Evolutionary conservation across 2,329 filamentous ascomycete species (phyloP).

Genomic region (Penicillium aurantiogriseum): DNA sequence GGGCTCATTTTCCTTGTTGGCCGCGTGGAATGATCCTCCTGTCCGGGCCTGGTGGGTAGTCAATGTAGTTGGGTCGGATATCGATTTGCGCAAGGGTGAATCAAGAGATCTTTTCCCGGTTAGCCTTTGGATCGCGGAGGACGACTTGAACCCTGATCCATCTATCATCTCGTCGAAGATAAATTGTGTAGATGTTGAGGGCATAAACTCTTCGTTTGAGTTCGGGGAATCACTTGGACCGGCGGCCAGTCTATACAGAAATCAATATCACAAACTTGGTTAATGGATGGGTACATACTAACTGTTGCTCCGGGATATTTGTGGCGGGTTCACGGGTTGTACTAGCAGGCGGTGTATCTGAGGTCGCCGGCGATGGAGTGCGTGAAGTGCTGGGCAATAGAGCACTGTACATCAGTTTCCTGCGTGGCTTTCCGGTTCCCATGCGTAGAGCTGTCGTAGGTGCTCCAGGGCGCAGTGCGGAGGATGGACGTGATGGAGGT

Average conservation of each 20-base stretch:
- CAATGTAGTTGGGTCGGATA: constrained; percentile 37
- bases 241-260: constrained; percentile 1
- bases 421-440: constrained; percentile 37
- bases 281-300: constrained; percentile 26
- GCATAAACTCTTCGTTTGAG: constrained; percentile 25
- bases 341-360: constrained; percentile 6
- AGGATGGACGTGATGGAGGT: constrained; percentile 3
- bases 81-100: constrained; percentile 31
- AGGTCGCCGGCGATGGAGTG: constrained; percentile 8
- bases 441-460: constrained; percentile 34
- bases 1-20: constrained; percentile 15
- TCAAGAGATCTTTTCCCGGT: constrained; percentile 10
- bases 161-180: constrained; percentile 28
- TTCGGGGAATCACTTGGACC: constrained; percentile 1
- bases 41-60: constrained; percentile 16
- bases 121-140: constrained; percentile 1
- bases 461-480: constrained; percentile 5
- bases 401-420: constrained; percentile 46
- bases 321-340: neutral
- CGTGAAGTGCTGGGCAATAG: constrained; percentile 30
- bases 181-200: constrained; percentile 31
- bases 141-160: constrained; percentile 1
- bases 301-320: constrained; percentile 23
- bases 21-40: constrained; percentile 18
- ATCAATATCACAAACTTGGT: constrained; percentile 11